These are phyloP conservation scores for Pachysandra terminalis DNA, from an alignment of 164 flowering plant species.

Conservation along the genomic window DNA sequence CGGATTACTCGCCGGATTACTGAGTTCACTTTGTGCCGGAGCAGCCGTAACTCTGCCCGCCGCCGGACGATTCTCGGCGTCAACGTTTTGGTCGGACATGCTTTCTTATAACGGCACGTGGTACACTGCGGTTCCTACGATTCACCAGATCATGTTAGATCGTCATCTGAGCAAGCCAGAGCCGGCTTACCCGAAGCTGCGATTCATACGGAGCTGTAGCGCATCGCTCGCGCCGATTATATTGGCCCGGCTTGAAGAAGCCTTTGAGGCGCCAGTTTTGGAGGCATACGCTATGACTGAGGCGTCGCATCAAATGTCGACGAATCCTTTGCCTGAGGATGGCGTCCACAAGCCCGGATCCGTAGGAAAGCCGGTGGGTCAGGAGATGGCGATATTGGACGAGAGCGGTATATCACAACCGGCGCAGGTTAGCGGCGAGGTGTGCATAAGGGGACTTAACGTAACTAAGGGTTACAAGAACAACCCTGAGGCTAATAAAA, in stretches of 20 bases:
- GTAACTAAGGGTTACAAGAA: conserved; percentile 87
- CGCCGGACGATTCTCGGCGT: conserved; percentile 88
- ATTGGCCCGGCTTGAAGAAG: conserved; percentile 63
- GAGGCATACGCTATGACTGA: conserved; percentile 97
- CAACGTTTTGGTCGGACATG: conserved; percentile 91
- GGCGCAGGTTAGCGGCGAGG: conserved; percentile 61
- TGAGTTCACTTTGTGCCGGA: conserved; percentile 74
- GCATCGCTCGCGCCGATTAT: conserved; percentile 77
- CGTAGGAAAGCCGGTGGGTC: conserved; percentile 86
- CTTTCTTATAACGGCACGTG: conserved; percentile 61
- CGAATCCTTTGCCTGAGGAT: conserved; percentile 74
- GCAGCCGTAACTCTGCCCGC: conserved; percentile 78
- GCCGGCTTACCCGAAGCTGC: conserved; percentile 63
- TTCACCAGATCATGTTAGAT: conserved; percentile 87
- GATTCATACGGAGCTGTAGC: conserved; percentile 91
- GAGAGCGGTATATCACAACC: conserved; percentile 50
- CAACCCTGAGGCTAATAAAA: conserved; percentile 79
- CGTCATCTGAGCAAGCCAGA: conserved; percentile 66
- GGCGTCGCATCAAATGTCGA: conserved; percentile 63
- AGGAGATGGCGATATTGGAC: conserved; percentile 73
- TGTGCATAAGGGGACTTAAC: conserved; percentile 83
- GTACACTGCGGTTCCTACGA: conserved; percentile 97
- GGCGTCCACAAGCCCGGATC: conserved; percentile 84
- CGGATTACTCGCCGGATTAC: conserved; percentile 66
- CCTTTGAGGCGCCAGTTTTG: conserved; percentile 80